Base-by-base conservation (phyloP, 352 stramenopile genomes). In the Aphanomyces euteiches region DNA sequence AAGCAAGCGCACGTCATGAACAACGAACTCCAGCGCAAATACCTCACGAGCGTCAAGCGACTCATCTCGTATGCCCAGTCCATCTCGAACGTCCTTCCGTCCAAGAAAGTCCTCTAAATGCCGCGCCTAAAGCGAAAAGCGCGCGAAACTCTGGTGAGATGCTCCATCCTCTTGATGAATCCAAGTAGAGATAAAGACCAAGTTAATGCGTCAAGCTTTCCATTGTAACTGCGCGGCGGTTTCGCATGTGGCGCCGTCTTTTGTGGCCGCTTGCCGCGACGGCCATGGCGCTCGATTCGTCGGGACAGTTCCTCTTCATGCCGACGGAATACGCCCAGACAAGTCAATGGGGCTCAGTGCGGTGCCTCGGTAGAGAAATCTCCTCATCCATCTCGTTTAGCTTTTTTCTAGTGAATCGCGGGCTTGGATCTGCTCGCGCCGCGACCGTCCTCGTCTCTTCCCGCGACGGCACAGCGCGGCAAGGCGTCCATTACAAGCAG, bases 1-100 rank as follows among this genome's bases (percentile, higher is more conserved):
- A 99, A 99, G 78, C 96, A 99, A 72, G 97, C 97, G 19, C 97
- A 99, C 81, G 96, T 99, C 63, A 99, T 99, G 97, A 99, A 99
- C 90, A 98, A 98, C 75, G 97, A 99, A 78, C 78, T 93, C 38
- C 89, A 98, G 77, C 85, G 97, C 66, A 99, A 99, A 83, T 99
- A 99, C 78, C 88, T 99, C 63, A 99, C 97, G 50, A 98, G 88
- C 17, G 90, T 99, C 47, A 99, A 99, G 81, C 90, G 96, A 7
- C 84, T 99, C 41, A 97, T 99, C 74, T 99, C 90, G 67, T 99
- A 98, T 76, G 85, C 88, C 13, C 97, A 99, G 82, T 94, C 85
- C 8, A 78, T 95, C 68, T 86, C 87, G 4, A 90, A 82, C 61
- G 87, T 90, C 19, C 64, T 90, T 43, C 88, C 88, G 38, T 95